phyloP scores from a whole-genome alignment of 164 flowering plant genomes.

The Magnolia changhungtana region DNA sequence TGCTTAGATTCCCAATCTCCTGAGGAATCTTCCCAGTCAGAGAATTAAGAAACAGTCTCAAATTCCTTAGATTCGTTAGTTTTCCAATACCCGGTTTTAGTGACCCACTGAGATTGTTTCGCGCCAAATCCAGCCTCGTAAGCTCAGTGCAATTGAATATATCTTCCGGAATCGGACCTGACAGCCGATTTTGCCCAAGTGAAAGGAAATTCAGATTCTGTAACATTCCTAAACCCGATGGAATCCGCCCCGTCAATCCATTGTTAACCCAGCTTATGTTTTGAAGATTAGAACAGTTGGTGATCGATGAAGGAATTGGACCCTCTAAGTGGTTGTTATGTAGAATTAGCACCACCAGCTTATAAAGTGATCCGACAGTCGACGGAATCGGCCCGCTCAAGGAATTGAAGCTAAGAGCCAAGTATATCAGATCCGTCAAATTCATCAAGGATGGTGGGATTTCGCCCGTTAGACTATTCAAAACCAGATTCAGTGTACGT shows the following conservation, averaged over 20 bases:
- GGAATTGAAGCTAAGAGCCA: slow-evolving; percentile 44
- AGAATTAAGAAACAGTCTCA: slow-evolving; percentile 31
- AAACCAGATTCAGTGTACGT: slow-evolving; percentile 43
- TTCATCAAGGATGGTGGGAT: slow-evolving; percentile 53
- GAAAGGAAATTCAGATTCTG: slow-evolving; percentile 46
- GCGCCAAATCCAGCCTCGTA: slow-evolving; percentile 26
- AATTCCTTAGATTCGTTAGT: slow-evolving; percentile 25
- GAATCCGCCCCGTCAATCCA: slow-evolving; percentile 52
- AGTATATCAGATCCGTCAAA: slow-evolving; percentile 41
- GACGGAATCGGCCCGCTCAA: slow-evolving; percentile 52
- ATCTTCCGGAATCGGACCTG: slow-evolving; percentile 64
- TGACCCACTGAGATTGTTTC: slow-evolving; percentile 42
- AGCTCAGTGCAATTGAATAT: slow-evolving; percentile 64
- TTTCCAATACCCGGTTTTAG: slow-evolving; percentile 39
- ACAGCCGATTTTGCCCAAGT: slow-evolving; percentile 39
- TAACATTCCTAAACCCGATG: slow-evolving; percentile 49
- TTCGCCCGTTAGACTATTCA: slow-evolving; percentile 49
- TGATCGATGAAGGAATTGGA: slow-evolving; percentile 58
- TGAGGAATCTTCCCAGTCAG: slow-evolving; percentile 45
- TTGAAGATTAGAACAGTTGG: slow-evolving; percentile 52
- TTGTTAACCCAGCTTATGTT: slow-evolving; percentile 31
- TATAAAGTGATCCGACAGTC: slow-evolving; percentile 48
- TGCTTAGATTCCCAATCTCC: slow-evolving; percentile 49
- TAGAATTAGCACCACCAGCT: slow-evolving; percentile 40
- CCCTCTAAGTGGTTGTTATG: slow-evolving; percentile 48